Evolutionary conservation across 1,139 yeast species (phyloP).

Genomic region (Zhuliangozyma blackwelliae): DNA sequence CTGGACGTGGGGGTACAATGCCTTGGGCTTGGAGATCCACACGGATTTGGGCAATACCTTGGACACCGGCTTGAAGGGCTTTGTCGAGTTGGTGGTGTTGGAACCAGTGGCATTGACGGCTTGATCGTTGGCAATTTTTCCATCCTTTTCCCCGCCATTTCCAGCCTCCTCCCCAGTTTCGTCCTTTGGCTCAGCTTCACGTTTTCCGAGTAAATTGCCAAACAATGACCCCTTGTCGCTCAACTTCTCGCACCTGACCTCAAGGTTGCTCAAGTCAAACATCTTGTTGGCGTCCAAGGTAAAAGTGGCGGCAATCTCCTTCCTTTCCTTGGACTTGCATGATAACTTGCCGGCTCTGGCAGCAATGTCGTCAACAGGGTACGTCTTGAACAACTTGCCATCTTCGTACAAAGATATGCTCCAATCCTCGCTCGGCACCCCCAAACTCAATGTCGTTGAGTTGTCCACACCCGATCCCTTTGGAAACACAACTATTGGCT

Average conservation of each 20-base stretch:
- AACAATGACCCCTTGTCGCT: slow-evolving; percentile 11
- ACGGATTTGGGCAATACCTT: slow-evolving; percentile 18
- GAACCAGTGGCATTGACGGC: slow-evolving; percentile 11
- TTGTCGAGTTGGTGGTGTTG: slow-evolving; percentile 15
- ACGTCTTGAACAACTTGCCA: slow-evolving; percentile 42
- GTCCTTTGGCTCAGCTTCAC: slow-evolving; percentile 11
- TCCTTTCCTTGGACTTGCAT: slow-evolving; percentile 35
- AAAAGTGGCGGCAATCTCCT: slow-evolving; percentile 39
- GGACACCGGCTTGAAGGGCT: slow-evolving; percentile 14
- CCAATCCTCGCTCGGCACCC: slow-evolving; percentile 22
- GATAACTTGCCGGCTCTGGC: slow-evolving; percentile 41
- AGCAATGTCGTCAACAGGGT: slow-evolving; percentile 23
- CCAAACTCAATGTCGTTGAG: slow-evolving; percentile 27
- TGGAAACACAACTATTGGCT: slow-evolving; percentile 33
- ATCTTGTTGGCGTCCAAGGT: slow-evolving; percentile 47
- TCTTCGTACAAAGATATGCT: slow-evolving; percentile 52
- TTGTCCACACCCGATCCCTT: slow-evolving; percentile 34
- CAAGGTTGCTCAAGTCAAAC: slow-evolving; percentile 39
- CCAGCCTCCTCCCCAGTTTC: slow-evolving; percentile 2
- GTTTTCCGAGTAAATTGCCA: slow-evolving; percentile 5
- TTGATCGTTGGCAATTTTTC: slow-evolving; percentile 12
- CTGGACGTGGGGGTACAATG: slow-evolving; percentile 34
- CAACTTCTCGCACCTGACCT: slow-evolving; percentile 32
- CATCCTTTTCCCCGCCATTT: background rate
- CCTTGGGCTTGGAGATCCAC: slow-evolving; percentile 19